Conservation (phyloP, 2,329 filamentous ascomycete genomes). For the Hysterium pulicare region DNA sequence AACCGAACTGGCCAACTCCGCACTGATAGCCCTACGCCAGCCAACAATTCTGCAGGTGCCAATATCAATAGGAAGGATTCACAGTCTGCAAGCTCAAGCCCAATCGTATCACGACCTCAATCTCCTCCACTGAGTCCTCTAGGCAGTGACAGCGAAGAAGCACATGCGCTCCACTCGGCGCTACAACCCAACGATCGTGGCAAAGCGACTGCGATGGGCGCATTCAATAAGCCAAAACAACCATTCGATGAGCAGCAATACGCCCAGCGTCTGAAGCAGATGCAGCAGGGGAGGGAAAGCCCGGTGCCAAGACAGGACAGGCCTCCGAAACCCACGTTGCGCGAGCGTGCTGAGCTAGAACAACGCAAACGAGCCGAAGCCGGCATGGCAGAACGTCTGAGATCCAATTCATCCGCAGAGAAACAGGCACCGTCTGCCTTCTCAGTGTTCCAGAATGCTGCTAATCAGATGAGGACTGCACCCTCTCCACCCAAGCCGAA, state of each 20-base stretch:
- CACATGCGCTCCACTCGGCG: slow-evolving; percentile 55
- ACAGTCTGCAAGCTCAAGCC: slow-evolving; percentile 38
- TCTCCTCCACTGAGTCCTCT: slow-evolving; percentile 65
- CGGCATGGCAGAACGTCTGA: slow-evolving; percentile 1
- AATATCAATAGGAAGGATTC: slow-evolving; percentile 30
- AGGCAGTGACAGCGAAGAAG: slow-evolving; percentile 69
- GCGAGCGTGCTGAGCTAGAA: slow-evolving; percentile 35
- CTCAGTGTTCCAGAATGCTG: slow-evolving; percentile 47
- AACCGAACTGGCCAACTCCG: slow-evolving; percentile 37
- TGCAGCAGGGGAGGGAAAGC: slow-evolving; percentile 71
- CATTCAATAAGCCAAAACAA: slow-evolving; percentile 69
- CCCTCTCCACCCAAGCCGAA: slow-evolving; percentile 13
- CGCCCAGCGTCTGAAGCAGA: slow-evolving; percentile 73
- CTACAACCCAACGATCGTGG: slow-evolving; percentile 74
- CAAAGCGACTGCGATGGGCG: slow-evolving; percentile 73
- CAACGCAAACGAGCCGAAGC: slow-evolving; percentile 29
- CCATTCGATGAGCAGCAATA: slow-evolving; percentile 85
- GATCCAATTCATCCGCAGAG: slow-evolving; percentile 14
- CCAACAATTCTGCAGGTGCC: slow-evolving; percentile 32
- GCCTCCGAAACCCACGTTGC: slow-evolving; percentile 21
- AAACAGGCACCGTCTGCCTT: slow-evolving; percentile 36
- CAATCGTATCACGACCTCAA: slow-evolving; percentile 35
- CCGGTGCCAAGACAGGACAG: slow-evolving; percentile 38
- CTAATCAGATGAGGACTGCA: slow-evolving; percentile 40
- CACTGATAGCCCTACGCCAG: slow-evolving; percentile 47